Evolutionary conservation across 345 rosid species (phyloP).

Genomic region (Ceriops zippeliana): DNA sequence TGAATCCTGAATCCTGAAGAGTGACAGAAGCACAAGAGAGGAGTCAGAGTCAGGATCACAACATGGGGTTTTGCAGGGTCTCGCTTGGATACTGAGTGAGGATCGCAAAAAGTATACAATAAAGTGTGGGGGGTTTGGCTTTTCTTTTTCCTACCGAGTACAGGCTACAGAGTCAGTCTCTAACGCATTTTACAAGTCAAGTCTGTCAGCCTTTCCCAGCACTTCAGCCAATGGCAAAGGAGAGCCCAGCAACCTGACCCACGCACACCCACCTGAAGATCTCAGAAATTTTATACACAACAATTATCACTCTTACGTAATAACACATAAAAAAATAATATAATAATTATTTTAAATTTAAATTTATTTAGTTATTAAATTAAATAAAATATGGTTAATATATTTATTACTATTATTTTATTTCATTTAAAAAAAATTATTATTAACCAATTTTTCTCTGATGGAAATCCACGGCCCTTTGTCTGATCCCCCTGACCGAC

Average conservation of each 20-base stretch:
- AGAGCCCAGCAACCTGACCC: slow-evolving; percentile 10
- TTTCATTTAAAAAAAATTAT: no score
- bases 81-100: neutral
- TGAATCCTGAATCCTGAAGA: slow-evolving; percentile 4
- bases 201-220: slow-evolving; percentile 4
- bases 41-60: no score
- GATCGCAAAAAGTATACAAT: neutral
- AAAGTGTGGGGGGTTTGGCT: neutral
- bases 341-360: no score
- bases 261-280: slow-evolving; percentile 30
- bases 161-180: slow-evolving; percentile 15
- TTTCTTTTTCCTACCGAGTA: neutral
- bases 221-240: neutral
- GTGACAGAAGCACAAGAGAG: no score
- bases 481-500: neutral
- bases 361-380: no score
- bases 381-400: no score
- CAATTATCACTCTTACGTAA: no score
- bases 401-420: no score
- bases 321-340: no score
- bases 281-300: slow-evolving; percentile 9
- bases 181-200: slow-evolving; percentile 11
- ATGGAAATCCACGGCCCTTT: neutral
- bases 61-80: no score
- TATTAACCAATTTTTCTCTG: no score